Evolutionary conservation across 139 green algal species (phyloP).

Genomic region (Yamagishiella unicocca): DNA sequence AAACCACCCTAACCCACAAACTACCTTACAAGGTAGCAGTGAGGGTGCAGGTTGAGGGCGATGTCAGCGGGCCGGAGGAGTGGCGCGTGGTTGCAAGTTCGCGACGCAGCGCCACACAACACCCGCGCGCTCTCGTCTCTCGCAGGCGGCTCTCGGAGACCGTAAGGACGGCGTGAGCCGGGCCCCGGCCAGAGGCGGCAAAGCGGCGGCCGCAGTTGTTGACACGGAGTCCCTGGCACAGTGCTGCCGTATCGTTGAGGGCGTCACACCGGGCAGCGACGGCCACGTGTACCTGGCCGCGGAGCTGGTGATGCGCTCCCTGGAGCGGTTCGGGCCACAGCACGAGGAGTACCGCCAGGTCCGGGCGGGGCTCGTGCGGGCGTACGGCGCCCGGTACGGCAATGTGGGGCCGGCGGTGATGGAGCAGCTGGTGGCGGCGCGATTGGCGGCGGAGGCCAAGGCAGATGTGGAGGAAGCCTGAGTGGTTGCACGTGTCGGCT

Average conservation of each 20-base stretch:
- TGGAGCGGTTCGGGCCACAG: constrained; percentile 35
- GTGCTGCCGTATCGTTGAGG: constrained; percentile 48
- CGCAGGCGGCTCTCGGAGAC: no score
- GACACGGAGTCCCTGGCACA: constrained; percentile 49
- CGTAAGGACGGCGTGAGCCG: no score
- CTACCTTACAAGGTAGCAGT: no score
- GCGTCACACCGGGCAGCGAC: constrained; percentile 35
- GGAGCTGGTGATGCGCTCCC: constrained; percentile 42
- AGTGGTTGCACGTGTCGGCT: no score
- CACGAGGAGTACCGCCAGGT: constrained; percentile 50
- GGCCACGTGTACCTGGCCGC: constrained; percentile 30
- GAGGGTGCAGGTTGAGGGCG: no score
- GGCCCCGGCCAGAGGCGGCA: background rate
- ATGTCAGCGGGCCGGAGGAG: no score
- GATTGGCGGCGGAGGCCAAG: constrained; percentile 44
- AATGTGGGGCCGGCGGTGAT: constrained; percentile 30
- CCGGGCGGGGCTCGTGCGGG: constrained; percentile 9
- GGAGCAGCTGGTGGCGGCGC: constrained; percentile 46
- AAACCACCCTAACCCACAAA: no score
- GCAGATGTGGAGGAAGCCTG: no score
- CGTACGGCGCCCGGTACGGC: constrained; percentile 45
- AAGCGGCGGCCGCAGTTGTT: background rate
- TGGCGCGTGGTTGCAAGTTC: no score
- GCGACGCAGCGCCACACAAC: no score
- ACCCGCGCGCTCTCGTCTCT: no score